Conservation (phyloP, 257 asterid species). For the Anisodus tanguticus region DNA sequence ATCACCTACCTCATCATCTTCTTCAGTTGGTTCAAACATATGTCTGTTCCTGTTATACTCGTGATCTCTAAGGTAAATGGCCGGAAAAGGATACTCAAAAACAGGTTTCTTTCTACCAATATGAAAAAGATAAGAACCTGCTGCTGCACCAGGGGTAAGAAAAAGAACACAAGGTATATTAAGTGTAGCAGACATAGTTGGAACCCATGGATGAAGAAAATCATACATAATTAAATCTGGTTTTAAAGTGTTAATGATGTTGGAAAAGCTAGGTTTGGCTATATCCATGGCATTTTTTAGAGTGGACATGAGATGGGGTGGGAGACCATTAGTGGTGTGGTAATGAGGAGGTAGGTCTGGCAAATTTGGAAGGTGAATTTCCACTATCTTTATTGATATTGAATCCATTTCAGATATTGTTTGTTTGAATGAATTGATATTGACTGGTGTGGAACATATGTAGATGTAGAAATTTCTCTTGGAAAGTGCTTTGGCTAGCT, state of each 20-base stretch:
- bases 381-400: constrained; percentile 23
- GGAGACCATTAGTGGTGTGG: constrained; percentile 47
- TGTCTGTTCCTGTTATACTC: neutral
- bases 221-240: constrained; percentile 43
- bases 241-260: neutral
- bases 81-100: constrained; percentile 32
- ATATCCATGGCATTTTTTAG: constrained; percentile 31
- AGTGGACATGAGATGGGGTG: constrained; percentile 36
- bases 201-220: constrained; percentile 38
- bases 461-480: constrained; percentile 33
- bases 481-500: constrained; percentile 35
- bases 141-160: constrained; percentile 5
- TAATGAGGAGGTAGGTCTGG: constrained; percentile 43
- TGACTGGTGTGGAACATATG: constrained; percentile 39
- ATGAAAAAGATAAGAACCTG: constrained; percentile 26
- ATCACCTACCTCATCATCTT: neutral
- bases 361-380: constrained; percentile 35
- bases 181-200: constrained; percentile 31
- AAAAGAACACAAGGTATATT: constrained; percentile 39
- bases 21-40: neutral
- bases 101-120: neutral
- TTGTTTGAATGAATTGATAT: constrained; percentile 30
- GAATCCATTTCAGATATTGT: constrained; percentile 9
- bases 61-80: constrained; percentile 25
- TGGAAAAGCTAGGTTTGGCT: constrained; percentile 28